Percentiles rank a stretch among this genome's conserved stretches.
phyloP scores from a whole-genome alignment of 1,139 yeast genomes.

The Sugiyamaella xylanicola region DNA sequence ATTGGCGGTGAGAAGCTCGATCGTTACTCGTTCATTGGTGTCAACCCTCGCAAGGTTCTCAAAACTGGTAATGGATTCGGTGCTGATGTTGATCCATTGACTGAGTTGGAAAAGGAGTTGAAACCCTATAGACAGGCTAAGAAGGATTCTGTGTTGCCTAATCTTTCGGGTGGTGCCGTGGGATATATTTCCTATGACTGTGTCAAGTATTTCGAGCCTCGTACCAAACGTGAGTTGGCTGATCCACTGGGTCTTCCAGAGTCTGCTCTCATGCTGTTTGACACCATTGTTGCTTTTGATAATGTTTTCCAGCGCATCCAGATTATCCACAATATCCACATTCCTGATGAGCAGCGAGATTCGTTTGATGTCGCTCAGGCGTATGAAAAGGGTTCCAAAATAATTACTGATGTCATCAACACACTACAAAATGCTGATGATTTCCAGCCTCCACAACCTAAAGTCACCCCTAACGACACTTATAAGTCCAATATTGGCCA shows the following conservation, averaged over 20 bases:
- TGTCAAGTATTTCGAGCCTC: constrained; percentile 93
- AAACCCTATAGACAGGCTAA: constrained; percentile 64
- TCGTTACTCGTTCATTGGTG: constrained; percentile 88
- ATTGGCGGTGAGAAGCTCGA: constrained; percentile 86
- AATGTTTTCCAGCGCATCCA: constrained; percentile 93
- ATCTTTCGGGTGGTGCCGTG: constrained; percentile 90
- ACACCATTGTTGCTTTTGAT: constrained; percentile 86
- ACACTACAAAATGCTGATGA: constrained; percentile 51
- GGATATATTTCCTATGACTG: constrained; percentile 97
- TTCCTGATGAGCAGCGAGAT: constrained; percentile 45
- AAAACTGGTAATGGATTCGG: constrained; percentile 68
- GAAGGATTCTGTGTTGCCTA: constrained; percentile 61
- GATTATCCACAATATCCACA: constrained; percentile 74
- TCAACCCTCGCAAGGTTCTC: constrained; percentile 76
- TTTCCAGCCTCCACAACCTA: constrained; percentile 67
- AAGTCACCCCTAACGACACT: constrained; percentile 55
- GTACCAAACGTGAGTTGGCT: constrained; percentile 67
- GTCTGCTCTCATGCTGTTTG: constrained; percentile 87
- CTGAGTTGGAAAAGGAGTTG: constrained; percentile 72
- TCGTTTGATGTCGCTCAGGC: constrained; percentile 47
- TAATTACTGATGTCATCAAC: constrained; percentile 60
- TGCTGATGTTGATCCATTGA: constrained; percentile 76
- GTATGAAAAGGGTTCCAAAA: constrained; percentile 57
- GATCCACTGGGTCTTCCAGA: constrained; percentile 87
- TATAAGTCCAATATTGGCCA: constrained; percentile 90